Conservation (phyloP, 1,284 basidiomycete genomes). For the Ceratobasidium papillatum region DNA sequence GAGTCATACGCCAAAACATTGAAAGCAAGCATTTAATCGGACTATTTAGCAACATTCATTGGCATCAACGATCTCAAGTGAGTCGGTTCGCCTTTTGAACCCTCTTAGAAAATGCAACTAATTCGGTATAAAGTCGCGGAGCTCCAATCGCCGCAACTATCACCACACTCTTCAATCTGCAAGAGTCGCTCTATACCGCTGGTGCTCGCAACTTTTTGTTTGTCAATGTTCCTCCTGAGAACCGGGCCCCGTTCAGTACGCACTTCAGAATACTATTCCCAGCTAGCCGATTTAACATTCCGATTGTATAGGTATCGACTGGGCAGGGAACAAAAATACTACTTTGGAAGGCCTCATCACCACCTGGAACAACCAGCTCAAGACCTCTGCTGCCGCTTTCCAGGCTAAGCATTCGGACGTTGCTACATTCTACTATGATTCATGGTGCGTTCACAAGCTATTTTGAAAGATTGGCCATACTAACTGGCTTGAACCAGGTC, state of each 20-base stretch:
- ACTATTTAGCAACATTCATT: constrained; percentile 30
- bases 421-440: constrained; percentile 35
- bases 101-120: neutral
- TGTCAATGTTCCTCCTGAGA: constrained; percentile 28
- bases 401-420: constrained; percentile 34
- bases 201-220: constrained; percentile 38
- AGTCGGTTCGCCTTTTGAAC: neutral
- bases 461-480: neutral
- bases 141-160: constrained; percentile 20
- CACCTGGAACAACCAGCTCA: constrained; percentile 33
- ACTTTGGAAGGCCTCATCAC: constrained; percentile 11
- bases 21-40: neutral
- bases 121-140: neutral
- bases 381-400: constrained; percentile 31
- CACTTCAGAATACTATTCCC: neutral
- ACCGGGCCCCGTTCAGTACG: constrained; percentile 34
- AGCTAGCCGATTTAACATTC: neutral
- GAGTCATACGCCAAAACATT: neutral
- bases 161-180: constrained; percentile 14
- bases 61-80: constrained; percentile 37
- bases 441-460: constrained; percentile 2
- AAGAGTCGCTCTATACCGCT: constrained; percentile 29
- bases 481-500: constrained; percentile 7
- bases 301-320: neutral
- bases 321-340: constrained; percentile 30